These are phyloP conservation scores for Sporothrix brasiliensis DNA, from an alignment of 2,329 filamentous ascomycete species.

Conservation along the genomic window DNA sequence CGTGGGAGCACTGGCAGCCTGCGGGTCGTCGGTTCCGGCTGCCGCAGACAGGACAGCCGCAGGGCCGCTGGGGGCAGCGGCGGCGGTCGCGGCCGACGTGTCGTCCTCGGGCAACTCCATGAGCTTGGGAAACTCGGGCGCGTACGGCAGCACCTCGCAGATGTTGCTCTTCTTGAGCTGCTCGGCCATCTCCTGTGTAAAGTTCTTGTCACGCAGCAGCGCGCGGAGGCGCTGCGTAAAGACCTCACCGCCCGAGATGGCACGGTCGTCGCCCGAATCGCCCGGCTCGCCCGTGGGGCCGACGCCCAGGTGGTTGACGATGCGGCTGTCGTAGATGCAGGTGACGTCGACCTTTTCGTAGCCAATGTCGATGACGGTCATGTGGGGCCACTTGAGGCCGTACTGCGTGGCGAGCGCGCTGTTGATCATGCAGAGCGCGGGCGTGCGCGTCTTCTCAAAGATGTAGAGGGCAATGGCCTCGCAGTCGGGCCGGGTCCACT, in stretches of 20 bases:
- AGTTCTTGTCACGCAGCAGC: conserved; percentile 63
- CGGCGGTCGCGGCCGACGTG: conserved; percentile 37
- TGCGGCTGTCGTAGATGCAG: conserved; percentile 79
- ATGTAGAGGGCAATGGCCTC: conserved; percentile 90
- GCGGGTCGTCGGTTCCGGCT: conserved; percentile 39
- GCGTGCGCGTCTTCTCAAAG: conserved; percentile 95
- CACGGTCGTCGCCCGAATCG: conserved; percentile 32
- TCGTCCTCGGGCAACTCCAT: conserved; percentile 55
- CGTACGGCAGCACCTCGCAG: conserved; percentile 67
- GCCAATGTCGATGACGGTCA: conserved; percentile 89
- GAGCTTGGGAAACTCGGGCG: conserved; percentile 48
- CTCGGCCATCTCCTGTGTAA: conserved; percentile 69
- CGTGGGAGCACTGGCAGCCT: not conserved
- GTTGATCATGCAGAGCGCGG: conserved; percentile 87
- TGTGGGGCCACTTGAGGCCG: conserved; percentile 71
- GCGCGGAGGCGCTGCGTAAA: conserved; percentile 75
- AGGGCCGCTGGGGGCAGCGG: conserved; percentile 44
- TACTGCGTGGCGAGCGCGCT: conserved; percentile 86
- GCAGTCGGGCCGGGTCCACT: conserved; percentile 85
- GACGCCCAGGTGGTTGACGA: conserved; percentile 68
- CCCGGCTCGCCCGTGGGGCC: conserved; percentile 45
- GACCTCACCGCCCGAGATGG: conserved; percentile 78
- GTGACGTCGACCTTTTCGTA: conserved; percentile 91
- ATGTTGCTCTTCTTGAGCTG: conserved; percentile 68
- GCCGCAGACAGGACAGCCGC: conserved; percentile 33